phyloP scores from a whole-genome alignment of 192 early-diverging fungal genomes.

The Backusella sp. region DNA sequence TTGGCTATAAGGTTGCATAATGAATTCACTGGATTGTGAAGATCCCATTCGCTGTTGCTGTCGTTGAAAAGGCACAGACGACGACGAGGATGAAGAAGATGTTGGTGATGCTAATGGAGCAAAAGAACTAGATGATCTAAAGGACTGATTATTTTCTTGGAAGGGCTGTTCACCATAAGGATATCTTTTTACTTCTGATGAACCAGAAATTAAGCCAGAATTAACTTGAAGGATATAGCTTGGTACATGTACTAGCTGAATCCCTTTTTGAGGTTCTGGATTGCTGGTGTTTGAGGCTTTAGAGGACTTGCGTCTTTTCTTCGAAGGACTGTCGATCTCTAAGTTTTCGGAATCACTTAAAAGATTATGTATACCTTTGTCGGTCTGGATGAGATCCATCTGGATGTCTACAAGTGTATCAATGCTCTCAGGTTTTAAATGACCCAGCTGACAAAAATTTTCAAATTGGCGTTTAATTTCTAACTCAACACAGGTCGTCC shows the following conservation, averaged over 20 bases:
- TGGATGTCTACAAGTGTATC: constrained; percentile 18
- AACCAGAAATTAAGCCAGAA: neutral
- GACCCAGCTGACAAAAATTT: constrained; percentile 22
- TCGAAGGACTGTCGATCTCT: neutral
- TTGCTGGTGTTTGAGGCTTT: neutral
- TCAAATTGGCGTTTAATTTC: constrained; percentile 28
- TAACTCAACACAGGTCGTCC: constrained; percentile 25
- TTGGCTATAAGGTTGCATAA: neutral
- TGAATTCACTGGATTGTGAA: constrained; percentile 3
- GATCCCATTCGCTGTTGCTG: constrained; percentile 4
- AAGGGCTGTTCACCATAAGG: neutral
- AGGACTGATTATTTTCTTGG: constrained; percentile 6
- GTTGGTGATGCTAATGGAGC: constrained; percentile 18
- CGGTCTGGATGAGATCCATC: constrained; percentile 12
- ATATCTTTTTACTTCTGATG: neutral
- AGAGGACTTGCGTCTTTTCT: neutral
- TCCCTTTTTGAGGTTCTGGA: constrained; percentile 15
- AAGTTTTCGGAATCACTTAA: neutral
- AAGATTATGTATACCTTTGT: neutral
- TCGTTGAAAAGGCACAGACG: constrained; percentile 4
- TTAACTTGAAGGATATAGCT: constrained; percentile 19
- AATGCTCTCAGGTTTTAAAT: constrained; percentile 19
- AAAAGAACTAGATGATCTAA: neutral
- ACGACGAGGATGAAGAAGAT: constrained; percentile 7
- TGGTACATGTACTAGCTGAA: constrained; percentile 23